Percentiles rank a stretch among this genome's conserved stretches.
These are phyloP conservation scores for Mucor lusitanicus DNA, from an alignment of 371 early-diverging fungal genomes.

Conservation along the genomic window DNA sequence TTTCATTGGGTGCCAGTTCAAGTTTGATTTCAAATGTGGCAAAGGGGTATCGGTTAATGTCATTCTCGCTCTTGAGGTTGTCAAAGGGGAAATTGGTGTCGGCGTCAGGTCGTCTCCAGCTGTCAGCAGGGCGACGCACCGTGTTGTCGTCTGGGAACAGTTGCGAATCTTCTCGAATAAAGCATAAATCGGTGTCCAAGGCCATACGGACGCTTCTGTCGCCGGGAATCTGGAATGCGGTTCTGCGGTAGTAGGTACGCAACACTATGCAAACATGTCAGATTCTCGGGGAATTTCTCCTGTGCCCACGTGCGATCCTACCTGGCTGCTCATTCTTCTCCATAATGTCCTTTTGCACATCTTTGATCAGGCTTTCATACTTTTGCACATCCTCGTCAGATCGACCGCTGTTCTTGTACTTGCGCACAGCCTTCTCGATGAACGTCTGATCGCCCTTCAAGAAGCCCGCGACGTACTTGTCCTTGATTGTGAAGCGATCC, in stretches of 20 bases:
- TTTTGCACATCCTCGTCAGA: slow-evolving; percentile 80
- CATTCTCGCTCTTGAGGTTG: slow-evolving; percentile 68
- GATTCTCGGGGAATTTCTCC: not conserved
- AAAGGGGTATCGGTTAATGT: slow-evolving; percentile 94
- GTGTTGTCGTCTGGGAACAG: slow-evolving; percentile 60
- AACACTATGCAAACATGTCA: slow-evolving; percentile 47
- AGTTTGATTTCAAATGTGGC: slow-evolving; percentile 99
- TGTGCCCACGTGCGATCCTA: slow-evolving; percentile 23
- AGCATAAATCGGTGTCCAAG: slow-evolving; percentile 97
- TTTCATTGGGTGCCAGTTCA: slow-evolving; percentile 85
- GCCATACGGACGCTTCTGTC: slow-evolving; percentile 97
- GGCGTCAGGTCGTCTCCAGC: slow-evolving; percentile 94
- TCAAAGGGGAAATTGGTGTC: slow-evolving; percentile 89
- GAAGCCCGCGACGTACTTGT: slow-evolving; percentile 90
- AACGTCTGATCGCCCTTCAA: slow-evolving; percentile 76
- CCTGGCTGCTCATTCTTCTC: slow-evolving; percentile 83
- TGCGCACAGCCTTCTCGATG: slow-evolving; percentile 72
- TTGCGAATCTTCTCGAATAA: slow-evolving; percentile 95
- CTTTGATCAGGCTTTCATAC: slow-evolving; percentile 72
- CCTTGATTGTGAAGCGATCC: slow-evolving; percentile 93
- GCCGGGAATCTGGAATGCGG: slow-evolving; percentile 99
- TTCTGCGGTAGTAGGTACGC: slow-evolving; percentile 97
- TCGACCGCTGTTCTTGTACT: slow-evolving; percentile 76
- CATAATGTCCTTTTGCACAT: slow-evolving; percentile 78
- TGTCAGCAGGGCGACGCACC: slow-evolving; percentile 65